phyloP scores from a whole-genome alignment of 208 protist species.

The Acanthamoeba triangularis region DNA sequence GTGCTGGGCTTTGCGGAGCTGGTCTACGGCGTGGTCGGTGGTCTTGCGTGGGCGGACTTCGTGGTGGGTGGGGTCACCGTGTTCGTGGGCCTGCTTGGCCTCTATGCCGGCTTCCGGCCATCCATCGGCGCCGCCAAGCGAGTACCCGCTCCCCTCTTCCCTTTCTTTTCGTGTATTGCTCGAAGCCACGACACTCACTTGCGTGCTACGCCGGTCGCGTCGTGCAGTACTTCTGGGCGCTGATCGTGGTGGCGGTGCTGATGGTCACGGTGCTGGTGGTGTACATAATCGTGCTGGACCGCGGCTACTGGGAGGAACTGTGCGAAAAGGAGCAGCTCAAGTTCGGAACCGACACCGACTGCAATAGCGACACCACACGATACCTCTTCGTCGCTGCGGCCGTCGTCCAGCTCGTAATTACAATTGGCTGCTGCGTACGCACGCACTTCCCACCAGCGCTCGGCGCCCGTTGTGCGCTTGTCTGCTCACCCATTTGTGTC shows the following conservation, averaged over 20 bases:
- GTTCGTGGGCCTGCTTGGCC: background rate
- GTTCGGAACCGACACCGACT: background rate
- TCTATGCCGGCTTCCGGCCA: slow-evolving; percentile 22
- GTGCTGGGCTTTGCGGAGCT: background rate
- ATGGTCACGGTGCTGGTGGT: slow-evolving; percentile 34
- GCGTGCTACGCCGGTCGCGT: no score
- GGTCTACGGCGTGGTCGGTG: background rate
- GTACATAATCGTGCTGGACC: slow-evolving; percentile 24
- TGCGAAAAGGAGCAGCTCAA: slow-evolving; percentile 20
- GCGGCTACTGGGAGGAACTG: slow-evolving; percentile 10
- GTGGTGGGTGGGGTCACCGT: background rate
- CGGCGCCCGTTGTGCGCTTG: no score
- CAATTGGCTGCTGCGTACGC: background rate
- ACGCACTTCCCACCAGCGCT: background rate
- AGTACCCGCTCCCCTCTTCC: background rate
- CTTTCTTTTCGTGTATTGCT: background rate
- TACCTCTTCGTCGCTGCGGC: background rate
- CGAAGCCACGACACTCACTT: no score
- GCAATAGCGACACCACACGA: background rate
- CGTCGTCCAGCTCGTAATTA: background rate
- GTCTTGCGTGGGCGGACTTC: slow-evolving; percentile 20
- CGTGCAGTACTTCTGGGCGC: slow-evolving; percentile 46
- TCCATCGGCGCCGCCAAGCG: slow-evolving; percentile 36
- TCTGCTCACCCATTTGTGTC: no score
- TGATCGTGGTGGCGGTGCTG: slow-evolving; percentile 34